phyloP scores from a whole-genome alignment of 768 basidiomycete species.

The Pisolithus marmoratus region DNA sequence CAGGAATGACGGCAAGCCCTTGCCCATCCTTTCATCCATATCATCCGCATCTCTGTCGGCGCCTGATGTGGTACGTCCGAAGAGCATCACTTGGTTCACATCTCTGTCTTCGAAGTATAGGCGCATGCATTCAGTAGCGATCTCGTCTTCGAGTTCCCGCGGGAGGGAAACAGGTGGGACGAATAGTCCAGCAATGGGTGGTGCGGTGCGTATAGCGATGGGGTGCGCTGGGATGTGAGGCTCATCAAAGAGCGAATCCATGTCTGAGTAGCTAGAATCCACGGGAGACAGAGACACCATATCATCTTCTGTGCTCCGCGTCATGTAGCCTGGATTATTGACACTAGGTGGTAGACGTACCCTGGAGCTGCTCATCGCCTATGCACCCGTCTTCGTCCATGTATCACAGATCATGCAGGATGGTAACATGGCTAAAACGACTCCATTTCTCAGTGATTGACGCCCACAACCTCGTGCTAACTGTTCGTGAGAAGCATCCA shows the following conservation, averaged over 20 bases:
- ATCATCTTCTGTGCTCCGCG: neutral
- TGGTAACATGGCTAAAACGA: neutral
- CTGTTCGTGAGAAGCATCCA: neutral
- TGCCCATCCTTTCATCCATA: conserved; percentile 17
- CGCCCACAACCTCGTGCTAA: neutral
- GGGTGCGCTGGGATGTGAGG: conserved; percentile 13
- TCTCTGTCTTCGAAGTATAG: conserved; percentile 47
- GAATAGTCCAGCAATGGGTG: conserved; percentile 62
- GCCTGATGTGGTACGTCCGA: conserved; percentile 41
- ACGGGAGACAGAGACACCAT: neutral
- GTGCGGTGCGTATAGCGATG: conserved; percentile 32
- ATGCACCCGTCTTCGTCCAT: neutral
- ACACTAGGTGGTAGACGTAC: neutral
- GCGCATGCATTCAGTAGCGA: conserved; percentile 46
- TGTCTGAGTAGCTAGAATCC: conserved; percentile 17
- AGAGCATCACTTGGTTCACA: conserved; percentile 85
- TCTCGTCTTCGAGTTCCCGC: conserved; percentile 42
- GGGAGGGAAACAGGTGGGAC: conserved; percentile 49
- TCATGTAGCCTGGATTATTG: neutral
- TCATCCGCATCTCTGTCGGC: conserved; percentile 8
- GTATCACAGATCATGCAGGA: neutral
- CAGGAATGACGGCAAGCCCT: conserved; percentile 54
- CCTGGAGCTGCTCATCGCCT: neutral
- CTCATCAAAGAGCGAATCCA: conserved; percentile 51
- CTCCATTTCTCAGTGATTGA: neutral